Base-by-base conservation (phyloP, 148 eudicot species). In the Talinum fruticosum region DNA sequence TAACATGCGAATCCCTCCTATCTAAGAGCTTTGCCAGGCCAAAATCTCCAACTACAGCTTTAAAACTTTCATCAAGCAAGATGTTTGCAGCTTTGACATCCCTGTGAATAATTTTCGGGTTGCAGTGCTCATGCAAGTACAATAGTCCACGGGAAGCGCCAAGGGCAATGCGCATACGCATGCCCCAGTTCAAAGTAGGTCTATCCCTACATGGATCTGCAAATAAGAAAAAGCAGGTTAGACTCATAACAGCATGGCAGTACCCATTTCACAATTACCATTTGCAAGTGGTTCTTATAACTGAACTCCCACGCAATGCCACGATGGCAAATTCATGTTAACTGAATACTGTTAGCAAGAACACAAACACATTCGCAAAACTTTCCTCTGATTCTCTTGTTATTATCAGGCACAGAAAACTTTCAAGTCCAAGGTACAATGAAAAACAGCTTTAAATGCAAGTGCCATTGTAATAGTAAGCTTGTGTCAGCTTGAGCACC, bases 21-120 rank as follows among this genome's bases (percentile, higher is more conserved):
- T 95, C 99, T 78, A 95, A 85, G 38, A 95, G 89, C 91, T 95
- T 95, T 54, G 99, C 99, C 6, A 95, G 96, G 65, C 99, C 99
- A 86, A 95, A 95, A 88, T 95, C 99, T 19, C 99, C 99, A 54
- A 95, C 99, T 32, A 95, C 91, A 19, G 97, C 99, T 87, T 95
- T 97, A 76, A 88, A 95, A 47, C 76, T 86, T 71, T 90, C 91
- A 81, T 95, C 99, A 4, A 95, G 94, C 77, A 95, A 86, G 64
- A 95, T 91, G 62, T 95, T 95, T 65, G 97, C 99, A 18, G 99
- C n/a, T n/a, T n/a, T n/a, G n/a, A n/a, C n/a, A n/a, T n/a, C n/a
- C n/a, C n/a, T n/a, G n/a, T n/a, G n/a, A 71, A 92, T 92, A 79
- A 95, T 95, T 78, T 87, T 92, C 3, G 99, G 99, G 70, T 91